A percentile compares a stretch with the other conserved stretches of the same genome.
phyloP scores from a whole-genome alignment of 768 basidiomycete genomes.

The Psilocybe cubensis region DNA sequence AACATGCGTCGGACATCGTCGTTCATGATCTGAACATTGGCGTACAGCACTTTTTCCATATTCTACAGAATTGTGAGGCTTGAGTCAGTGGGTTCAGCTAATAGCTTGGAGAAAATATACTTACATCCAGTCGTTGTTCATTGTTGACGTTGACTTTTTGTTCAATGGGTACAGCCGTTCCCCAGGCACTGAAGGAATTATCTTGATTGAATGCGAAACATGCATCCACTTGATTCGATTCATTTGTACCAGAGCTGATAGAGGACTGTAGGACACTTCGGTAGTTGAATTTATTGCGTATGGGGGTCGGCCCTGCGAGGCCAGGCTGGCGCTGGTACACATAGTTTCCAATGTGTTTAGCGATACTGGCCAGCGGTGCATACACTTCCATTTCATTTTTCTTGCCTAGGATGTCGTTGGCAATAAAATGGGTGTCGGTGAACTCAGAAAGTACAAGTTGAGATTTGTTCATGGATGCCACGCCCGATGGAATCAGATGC shows the following conservation, averaged over 20 bases:
- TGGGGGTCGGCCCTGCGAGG: no score
- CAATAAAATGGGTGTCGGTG: neutral
- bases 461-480: neutral
- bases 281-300: neutral
- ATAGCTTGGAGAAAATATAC: neutral
- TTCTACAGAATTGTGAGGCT: conserved; percentile 12
- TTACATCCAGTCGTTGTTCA: conserved; percentile 2
- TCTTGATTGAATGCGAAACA: conserved; percentile 7
- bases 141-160: conserved; percentile 8
- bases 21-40: conserved; percentile 24
- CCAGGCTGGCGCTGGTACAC: no score
- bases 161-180: conserved; percentile 15
- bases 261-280: neutral
- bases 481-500: neutral
- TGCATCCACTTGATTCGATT: conserved; percentile 16
- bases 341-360: neutral
- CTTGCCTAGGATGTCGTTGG: neutral
- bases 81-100: neutral
- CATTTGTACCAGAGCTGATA: conserved; percentile 13
- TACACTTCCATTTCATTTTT: neutral
- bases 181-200: neutral
- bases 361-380: neutral
- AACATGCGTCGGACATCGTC: conserved; percentile 27
- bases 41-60: neutral
- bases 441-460: neutral